phyloP scores from a whole-genome alignment of 352 stramenopile species.

The Phytophthora quininea region DNA sequence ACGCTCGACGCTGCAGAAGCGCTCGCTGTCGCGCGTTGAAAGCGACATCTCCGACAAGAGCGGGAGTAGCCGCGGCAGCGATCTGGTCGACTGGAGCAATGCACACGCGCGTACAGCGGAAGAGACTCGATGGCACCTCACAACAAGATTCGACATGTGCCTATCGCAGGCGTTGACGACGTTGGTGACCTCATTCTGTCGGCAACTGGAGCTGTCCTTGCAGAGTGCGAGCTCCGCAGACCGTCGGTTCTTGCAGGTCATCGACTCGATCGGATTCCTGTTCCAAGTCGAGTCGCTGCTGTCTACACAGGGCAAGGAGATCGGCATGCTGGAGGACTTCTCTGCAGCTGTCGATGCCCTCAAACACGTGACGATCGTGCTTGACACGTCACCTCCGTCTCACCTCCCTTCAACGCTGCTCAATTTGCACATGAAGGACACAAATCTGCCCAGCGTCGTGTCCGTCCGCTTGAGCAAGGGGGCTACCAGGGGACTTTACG shows the following conservation, averaged over 20 bases:
- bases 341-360: conserved; percentile 80
- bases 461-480: conserved; percentile 72
- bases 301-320: conserved; percentile 94
- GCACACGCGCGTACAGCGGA: conserved; percentile 51
- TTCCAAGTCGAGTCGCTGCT: conserved; percentile 93
- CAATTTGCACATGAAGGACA: conserved; percentile 81
- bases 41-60: conserved; percentile 52
- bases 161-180: conserved; percentile 79
- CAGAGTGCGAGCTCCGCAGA: conserved; percentile 54
- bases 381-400: conserved; percentile 64
- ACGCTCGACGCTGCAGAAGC: conserved; percentile 62
- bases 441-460: conserved; percentile 71
- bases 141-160: conserved; percentile 80
- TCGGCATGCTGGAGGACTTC: conserved; percentile 95
- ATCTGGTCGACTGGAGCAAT: conserved; percentile 63
- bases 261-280: conserved; percentile 77
- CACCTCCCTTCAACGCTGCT: conserved; percentile 74
- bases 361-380: conserved; percentile 66
- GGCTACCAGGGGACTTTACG: conserved; percentile 48
- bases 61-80: conserved; percentile 13
- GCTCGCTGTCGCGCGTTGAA: conserved; percentile 50
- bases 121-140: conserved; percentile 80
- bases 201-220: conserved; percentile 69
- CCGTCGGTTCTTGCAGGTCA: conserved; percentile 58
- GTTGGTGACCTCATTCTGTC: conserved; percentile 75